phyloP scores from a whole-genome alignment of 352 stramenopile species.

The Globisporangium spinosum region DNA sequence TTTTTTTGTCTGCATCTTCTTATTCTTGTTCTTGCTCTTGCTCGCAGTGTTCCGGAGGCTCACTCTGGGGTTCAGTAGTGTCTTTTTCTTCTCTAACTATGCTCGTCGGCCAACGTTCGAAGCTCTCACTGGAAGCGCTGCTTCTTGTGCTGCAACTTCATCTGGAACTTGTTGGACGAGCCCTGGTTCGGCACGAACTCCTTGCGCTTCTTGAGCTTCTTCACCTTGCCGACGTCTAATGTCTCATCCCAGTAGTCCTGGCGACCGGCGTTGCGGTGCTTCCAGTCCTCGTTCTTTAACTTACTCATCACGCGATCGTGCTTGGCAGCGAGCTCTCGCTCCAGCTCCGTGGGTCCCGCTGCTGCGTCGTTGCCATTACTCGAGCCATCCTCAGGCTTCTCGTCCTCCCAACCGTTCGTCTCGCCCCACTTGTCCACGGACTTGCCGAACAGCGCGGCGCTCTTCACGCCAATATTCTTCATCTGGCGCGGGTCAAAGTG shows the following conservation, averaged over 20 bases:
- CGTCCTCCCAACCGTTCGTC: slow-evolving; percentile 34
- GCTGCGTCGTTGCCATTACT: neutral
- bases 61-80: neutral
- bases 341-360: slow-evolving; percentile 9
- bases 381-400: slow-evolving; percentile 11
- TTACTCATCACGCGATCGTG: slow-evolving; percentile 70
- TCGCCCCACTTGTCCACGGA: slow-evolving; percentile 69
- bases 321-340: slow-evolving; percentile 40
- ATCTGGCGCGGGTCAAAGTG: slow-evolving; percentile 53
- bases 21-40: neutral
- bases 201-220: slow-evolving; percentile 84
- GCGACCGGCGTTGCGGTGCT: slow-evolving; percentile 56
- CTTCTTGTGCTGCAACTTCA: slow-evolving; percentile 57
- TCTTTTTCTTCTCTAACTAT: slow-evolving; percentile 1
- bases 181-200: slow-evolving; percentile 81
- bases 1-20: neutral
- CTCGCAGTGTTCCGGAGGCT: neutral
- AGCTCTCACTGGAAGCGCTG: slow-evolving; percentile 13
- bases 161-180: slow-evolving; percentile 65
- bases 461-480: slow-evolving; percentile 60
- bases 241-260: slow-evolving; percentile 79
- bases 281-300: slow-evolving; percentile 73
- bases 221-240: slow-evolving; percentile 68
- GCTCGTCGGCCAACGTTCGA: neutral
- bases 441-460: slow-evolving; percentile 53